phyloP scores from a whole-genome alignment of 1,139 yeast species.

The Candida sp. region DNA sequence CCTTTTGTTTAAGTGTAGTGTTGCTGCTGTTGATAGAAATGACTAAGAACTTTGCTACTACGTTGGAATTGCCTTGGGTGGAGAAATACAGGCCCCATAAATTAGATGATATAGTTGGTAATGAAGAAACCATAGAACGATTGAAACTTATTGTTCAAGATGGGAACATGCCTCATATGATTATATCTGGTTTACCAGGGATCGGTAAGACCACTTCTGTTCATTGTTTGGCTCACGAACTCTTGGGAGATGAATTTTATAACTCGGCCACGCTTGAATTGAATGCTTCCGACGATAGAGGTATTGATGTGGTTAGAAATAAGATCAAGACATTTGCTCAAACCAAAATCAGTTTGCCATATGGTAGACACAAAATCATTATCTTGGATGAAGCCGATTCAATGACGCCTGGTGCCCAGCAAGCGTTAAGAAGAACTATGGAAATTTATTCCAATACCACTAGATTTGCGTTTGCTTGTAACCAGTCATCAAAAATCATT shows the following conservation, averaged over 20 bases:
- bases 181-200: slow-evolving; percentile 93
- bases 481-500: slow-evolving; percentile 88
- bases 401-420: slow-evolving; percentile 99
- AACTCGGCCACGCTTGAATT: slow-evolving; percentile 86
- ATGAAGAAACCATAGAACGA: slow-evolving; percentile 84
- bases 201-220: slow-evolving; percentile 96
- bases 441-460: slow-evolving; percentile 93
- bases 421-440: slow-evolving; percentile 96
- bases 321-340: slow-evolving; percentile 58
- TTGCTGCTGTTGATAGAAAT: slow-evolving; percentile 11
- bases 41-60: slow-evolving; percentile 16
- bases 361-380: slow-evolving; percentile 74
- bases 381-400: slow-evolving; percentile 96
- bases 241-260: slow-evolving; percentile 67
- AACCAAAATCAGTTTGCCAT: slow-evolving; percentile 63
- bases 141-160: slow-evolving; percentile 81
- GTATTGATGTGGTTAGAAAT: slow-evolving; percentile 47
- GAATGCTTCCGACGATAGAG: slow-evolving; percentile 50
- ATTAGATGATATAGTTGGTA: slow-evolving; percentile 87
- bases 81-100: slow-evolving; percentile 88
- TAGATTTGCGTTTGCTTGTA: slow-evolving; percentile 97
- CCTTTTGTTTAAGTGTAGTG: too few species aligned
- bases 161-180: slow-evolving; percentile 97
- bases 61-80: slow-evolving; percentile 67
- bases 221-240: slow-evolving; percentile 83